Percentiles rank a stretch among this genome's conserved stretches.
Conservation (phyloP, 495 filamentous ascomycete genomes). For the Margaritispora aquatica region DNA sequence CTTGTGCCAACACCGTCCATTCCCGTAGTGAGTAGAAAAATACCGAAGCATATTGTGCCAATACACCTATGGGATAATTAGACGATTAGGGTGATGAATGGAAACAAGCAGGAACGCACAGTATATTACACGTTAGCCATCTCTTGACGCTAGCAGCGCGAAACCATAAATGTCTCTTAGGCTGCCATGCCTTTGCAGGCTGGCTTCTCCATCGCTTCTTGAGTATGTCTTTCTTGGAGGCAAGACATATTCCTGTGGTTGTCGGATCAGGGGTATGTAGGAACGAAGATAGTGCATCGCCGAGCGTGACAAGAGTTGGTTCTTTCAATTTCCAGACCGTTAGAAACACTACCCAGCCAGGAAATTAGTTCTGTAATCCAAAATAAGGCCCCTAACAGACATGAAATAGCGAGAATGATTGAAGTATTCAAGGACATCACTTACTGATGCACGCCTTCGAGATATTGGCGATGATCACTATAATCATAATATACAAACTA, state of each 20-base stretch:
- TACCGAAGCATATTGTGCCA: not conserved
- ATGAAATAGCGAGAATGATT: not conserved
- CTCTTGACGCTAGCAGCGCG: conserved; percentile 9
- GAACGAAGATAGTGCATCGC: conserved; percentile 47
- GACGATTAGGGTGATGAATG: not conserved
- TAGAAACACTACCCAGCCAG: conserved; percentile 21
- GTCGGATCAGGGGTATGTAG: conserved; percentile 34
- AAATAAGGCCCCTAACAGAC: not conserved
- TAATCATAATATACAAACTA: not conserved
- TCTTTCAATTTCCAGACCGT: conserved; percentile 17
- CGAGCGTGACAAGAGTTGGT: conserved; percentile 37
- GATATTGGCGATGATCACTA: not conserved
- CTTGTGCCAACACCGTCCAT: not conserved
- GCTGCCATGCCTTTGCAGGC: not conserved
- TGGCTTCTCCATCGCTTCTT: conserved; percentile 3
- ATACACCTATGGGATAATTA: not conserved
- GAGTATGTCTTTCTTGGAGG: conserved; percentile 1
- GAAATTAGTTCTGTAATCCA: not conserved
- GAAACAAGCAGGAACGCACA: not conserved
- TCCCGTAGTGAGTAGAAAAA: not conserved
- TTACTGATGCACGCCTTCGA: not conserved
- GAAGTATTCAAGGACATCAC: not conserved
- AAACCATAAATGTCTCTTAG: conserved; percentile 10
- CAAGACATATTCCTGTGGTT: conserved; percentile 29
- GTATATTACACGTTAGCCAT: conserved; percentile 12